phyloP scores from a whole-genome alignment of 129 eudicot species.

The Flaveria trinervia region DNA sequence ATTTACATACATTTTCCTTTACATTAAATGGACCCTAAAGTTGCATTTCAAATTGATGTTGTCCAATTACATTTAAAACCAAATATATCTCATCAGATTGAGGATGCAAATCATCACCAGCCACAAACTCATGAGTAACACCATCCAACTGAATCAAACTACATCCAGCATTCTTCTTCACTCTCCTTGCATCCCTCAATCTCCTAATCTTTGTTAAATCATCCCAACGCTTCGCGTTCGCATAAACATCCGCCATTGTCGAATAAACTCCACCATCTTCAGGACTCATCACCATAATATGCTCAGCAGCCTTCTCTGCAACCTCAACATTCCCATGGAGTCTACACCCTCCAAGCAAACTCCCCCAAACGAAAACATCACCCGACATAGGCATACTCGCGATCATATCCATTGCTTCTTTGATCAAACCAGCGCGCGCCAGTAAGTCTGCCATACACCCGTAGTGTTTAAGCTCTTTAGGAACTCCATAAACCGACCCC shows the following conservation, averaged over 20 bases:
- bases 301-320: conserved; percentile 67
- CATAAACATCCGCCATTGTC: conserved; percentile 60
- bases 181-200: conserved; percentile 50
- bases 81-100: conserved; percentile 45
- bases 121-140: conserved; percentile 62
- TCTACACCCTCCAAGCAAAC: conserved; percentile 81
- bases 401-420: conserved; percentile 65
- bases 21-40: not conserved
- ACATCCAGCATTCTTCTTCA: conserved; percentile 71
- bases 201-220: conserved; percentile 60
- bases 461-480: conserved; percentile 67
- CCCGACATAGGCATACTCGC: conserved; percentile 60
- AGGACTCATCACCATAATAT: conserved; percentile 55
- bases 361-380: conserved; percentile 77
- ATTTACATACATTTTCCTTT: too few relatives aligned
- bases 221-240: conserved; percentile 72
- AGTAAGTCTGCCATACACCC: conserved; percentile 88
- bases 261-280: conserved; percentile 78
- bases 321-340: conserved; percentile 67
- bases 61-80: conserved; percentile 44
- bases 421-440: conserved; percentile 69
- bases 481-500: conserved; percentile 51
- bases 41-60: conserved; percentile 48
- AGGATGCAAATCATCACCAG: conserved; percentile 69
- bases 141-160: conserved; percentile 66